These are phyloP conservation scores for Neonothopanus nambi DNA, from an alignment of 1,284 basidiomycete genomes.

Conservation along the genomic window DNA sequence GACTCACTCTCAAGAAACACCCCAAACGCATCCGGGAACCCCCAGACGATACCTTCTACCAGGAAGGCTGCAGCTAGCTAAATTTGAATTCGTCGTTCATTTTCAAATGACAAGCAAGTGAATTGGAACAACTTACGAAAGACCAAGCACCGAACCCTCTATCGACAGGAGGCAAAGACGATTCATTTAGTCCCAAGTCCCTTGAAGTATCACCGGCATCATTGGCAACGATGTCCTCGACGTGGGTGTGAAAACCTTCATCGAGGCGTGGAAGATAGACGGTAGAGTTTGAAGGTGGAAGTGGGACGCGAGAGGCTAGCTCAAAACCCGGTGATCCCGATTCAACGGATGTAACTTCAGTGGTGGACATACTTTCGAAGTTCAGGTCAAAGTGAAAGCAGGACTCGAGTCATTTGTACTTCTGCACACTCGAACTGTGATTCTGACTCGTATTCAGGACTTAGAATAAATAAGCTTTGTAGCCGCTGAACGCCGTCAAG, in stretches of 20 bases:
- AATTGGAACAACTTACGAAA: conserved; percentile 31
- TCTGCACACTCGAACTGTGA: too few species aligned
- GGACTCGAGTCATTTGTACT: too few species aligned
- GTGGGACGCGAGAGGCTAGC: not conserved
- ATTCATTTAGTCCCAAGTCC: conserved; percentile 17
- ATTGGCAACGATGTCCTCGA: not conserved
- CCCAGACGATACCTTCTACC: conserved; percentile 42
- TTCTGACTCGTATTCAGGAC: too few species aligned
- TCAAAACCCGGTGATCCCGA: too few species aligned
- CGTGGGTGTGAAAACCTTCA: not conserved
- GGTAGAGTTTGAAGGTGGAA: not conserved
- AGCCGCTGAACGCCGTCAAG: too few species aligned
- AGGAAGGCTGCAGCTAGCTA: conserved; percentile 36
- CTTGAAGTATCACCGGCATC: not conserved
- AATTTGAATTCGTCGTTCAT: not conserved
- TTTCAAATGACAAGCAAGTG: not conserved
- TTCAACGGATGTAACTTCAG: too few species aligned
- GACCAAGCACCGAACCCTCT: conserved; percentile 34
- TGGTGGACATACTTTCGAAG: too few species aligned
- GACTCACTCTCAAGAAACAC: conserved; percentile 27
- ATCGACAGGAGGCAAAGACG: conserved; percentile 31
- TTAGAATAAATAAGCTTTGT: too few species aligned
- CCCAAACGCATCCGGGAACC: conserved; percentile 36
- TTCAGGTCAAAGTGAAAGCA: too few species aligned
- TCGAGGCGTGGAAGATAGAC: not conserved